A percentile compares a stretch with the other conserved stretches of the same genome.
These are phyloP conservation scores for Ustilago xerochloae DNA, from an alignment of 1,284 basidiomycete genomes.

Conservation along the genomic window DNA sequence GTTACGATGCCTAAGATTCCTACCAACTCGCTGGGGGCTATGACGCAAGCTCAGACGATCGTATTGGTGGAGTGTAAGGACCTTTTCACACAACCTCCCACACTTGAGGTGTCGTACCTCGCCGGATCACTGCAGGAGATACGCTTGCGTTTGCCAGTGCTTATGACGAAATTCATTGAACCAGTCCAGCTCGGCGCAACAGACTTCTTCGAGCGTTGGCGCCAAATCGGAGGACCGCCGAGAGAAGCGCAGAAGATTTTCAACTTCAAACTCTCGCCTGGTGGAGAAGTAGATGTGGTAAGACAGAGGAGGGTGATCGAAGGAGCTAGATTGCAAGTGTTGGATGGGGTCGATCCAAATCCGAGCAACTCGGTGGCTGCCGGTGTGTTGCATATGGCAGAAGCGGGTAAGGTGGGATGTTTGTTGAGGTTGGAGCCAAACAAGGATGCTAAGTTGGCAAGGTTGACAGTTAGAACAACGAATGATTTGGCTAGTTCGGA, in stretches of 20 bases:
- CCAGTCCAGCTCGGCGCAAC: slow-evolving; percentile 82
- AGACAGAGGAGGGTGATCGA: slow-evolving; percentile 80
- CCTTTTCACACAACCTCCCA: slow-evolving; percentile 80
- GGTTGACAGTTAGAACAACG: slow-evolving; percentile 92
- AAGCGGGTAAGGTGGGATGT: slow-evolving; percentile 92
- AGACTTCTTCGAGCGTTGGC: slow-evolving; percentile 98
- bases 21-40: slow-evolving; percentile 78
- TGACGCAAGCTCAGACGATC: slow-evolving; percentile 90
- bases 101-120: slow-evolving; percentile 89
- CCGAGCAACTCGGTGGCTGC: slow-evolving; percentile 86
- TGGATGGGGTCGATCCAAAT: slow-evolving; percentile 76
- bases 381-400: slow-evolving; percentile 87
- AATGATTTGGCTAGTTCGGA: slow-evolving; percentile 89
- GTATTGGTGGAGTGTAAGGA: slow-evolving; percentile 94
- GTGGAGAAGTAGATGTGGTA: slow-evolving; percentile 78
- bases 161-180: slow-evolving; percentile 91
- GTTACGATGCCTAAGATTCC: slow-evolving; percentile 90
- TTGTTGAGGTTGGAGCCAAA: slow-evolving; percentile 93
- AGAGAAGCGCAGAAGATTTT: slow-evolving; percentile 91
- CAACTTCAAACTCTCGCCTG: slow-evolving; percentile 75
- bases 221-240: slow-evolving; percentile 89
- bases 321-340: slow-evolving; percentile 80
- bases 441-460: slow-evolving; percentile 90
- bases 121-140: slow-evolving; percentile 90
- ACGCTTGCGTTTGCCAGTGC: slow-evolving; percentile 84